Conservation (phyloP, 2,329 filamentous ascomycete genomes). For the Cladophialophora bantiana region DNA sequence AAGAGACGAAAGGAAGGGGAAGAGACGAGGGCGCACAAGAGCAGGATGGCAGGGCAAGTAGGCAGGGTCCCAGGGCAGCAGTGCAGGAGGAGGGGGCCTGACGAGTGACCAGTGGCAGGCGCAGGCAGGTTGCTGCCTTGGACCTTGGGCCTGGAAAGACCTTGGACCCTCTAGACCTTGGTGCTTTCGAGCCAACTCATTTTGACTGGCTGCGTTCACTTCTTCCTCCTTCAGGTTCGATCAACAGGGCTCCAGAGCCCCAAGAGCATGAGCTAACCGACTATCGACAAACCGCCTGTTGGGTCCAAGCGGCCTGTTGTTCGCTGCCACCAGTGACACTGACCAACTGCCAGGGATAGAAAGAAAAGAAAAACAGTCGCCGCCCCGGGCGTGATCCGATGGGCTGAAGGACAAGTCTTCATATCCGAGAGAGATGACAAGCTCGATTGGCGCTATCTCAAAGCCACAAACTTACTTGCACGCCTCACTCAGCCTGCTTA, state of each 20-base stretch:
- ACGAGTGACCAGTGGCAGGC: not conserved
- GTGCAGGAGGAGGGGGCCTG: not conserved
- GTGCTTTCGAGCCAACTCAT: too few species aligned
- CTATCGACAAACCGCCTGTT: not conserved
- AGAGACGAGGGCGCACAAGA: not conserved
- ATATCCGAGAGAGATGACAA: conserved; percentile 1
- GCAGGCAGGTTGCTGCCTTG: not conserved
- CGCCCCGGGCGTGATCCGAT: conserved; percentile 1
- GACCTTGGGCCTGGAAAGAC: not conserved
- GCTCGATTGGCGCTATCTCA: not conserved
- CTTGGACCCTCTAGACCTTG: too few species aligned
- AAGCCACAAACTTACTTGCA: conserved; percentile 4
- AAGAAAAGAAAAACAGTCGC: not conserved
- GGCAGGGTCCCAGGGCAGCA: not conserved
- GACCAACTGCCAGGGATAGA: not conserved
- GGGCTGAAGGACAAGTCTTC: not conserved
- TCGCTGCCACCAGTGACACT: not conserved
- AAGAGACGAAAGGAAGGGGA: not conserved
- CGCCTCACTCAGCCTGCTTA: conserved; percentile 8
- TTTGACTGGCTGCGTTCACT: too few species aligned
- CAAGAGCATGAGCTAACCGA: not conserved
- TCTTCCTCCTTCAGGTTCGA: not conserved
- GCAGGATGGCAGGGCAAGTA: not conserved
- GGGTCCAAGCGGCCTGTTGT: not conserved
- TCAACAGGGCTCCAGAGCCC: not conserved